A percentile compares a stretch with the other conserved stretches of the same genome.
Evolutionary conservation across 2,329 filamentous ascomycete species (phyloP).

Genomic region (Diaporthe humulicola): DNA sequence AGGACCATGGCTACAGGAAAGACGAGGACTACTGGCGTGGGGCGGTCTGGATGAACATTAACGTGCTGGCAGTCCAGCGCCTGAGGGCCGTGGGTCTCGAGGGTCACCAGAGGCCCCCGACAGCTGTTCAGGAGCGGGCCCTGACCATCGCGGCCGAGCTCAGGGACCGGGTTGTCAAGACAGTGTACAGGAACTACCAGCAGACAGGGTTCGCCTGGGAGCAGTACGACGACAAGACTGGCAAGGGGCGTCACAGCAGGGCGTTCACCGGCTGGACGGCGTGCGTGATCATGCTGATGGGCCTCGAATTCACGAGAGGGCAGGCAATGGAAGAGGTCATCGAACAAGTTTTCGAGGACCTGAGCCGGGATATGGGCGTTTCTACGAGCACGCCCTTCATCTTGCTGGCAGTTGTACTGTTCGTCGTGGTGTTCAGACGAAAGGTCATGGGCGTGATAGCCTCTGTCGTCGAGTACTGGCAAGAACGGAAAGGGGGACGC

Average conservation of each 20-base stretch:
- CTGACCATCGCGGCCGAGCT: slow-evolving; percentile 41
- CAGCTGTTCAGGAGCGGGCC: slow-evolving; percentile 29
- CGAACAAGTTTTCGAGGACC: slow-evolving; percentile 6
- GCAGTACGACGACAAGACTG: slow-evolving; percentile 77
- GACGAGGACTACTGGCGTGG: slow-evolving; percentile 45
- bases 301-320: slow-evolving; percentile 41
- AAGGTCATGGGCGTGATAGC: slow-evolving; percentile 28
- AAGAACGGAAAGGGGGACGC: not conserved
- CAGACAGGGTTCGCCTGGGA: slow-evolving; percentile 80
- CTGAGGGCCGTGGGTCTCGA: slow-evolving; percentile 56
- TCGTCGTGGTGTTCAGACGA: slow-evolving; percentile 25
- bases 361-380: slow-evolving; percentile 6
- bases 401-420: not conserved
- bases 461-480: slow-evolving; percentile 19
- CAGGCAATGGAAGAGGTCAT: slow-evolving; percentile 18
- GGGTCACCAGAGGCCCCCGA: not conserved
- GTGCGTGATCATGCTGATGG: slow-evolving; percentile 78
- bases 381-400: slow-evolving; percentile 17
- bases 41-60: slow-evolving; percentile 43
- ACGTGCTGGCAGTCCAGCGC: slow-evolving; percentile 66
- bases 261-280: slow-evolving; percentile 83
- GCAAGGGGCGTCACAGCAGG: slow-evolving; percentile 75
- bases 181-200: slow-evolving; percentile 65
- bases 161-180: slow-evolving; percentile 38
- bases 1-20: slow-evolving; percentile 39